Evolutionary conservation across 2,329 filamentous ascomycete genomes (phyloP).

Genomic region (Myriosclerotinia scirpicola): DNA sequence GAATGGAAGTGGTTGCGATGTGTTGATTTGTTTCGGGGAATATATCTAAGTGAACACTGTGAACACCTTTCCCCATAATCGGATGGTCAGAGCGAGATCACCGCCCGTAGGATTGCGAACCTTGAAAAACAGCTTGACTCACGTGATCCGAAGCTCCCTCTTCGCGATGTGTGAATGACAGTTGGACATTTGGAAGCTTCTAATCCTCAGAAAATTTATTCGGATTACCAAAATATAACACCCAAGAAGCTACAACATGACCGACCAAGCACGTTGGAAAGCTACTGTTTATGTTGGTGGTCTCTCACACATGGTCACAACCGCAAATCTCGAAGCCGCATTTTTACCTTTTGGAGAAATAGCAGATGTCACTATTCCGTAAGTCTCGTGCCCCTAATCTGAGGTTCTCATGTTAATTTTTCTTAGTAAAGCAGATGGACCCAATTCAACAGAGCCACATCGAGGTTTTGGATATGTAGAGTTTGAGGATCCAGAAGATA

Average conservation of each 20-base stretch:
- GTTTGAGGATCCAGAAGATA: constrained; percentile 82
- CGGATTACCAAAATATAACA: background rate
- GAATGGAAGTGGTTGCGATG: background rate
- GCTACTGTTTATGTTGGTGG: constrained; percentile 91
- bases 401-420: constrained; percentile 20
- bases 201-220: background rate
- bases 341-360: constrained; percentile 98
- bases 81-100: constrained; percentile 23
- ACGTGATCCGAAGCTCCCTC: constrained; percentile 16
- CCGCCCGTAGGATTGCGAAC: constrained; percentile 11
- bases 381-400: constrained; percentile 24
- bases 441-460: constrained; percentile 76
- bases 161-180: constrained; percentile 2
- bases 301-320: constrained; percentile 75
- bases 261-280: constrained; percentile 80
- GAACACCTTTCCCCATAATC: constrained; percentile 26
- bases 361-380: constrained; percentile 80
- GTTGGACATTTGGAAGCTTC: background rate
- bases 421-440: constrained; percentile 70
- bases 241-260: constrained; percentile 55
- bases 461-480: constrained; percentile 96
- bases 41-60: constrained; percentile 21
- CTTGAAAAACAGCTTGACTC: constrained; percentile 5
- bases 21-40: constrained; percentile 19
- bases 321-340: constrained; percentile 76